Base-by-base conservation (phyloP, 345 rosid species). In the Arabidopsis suecica region DNA sequence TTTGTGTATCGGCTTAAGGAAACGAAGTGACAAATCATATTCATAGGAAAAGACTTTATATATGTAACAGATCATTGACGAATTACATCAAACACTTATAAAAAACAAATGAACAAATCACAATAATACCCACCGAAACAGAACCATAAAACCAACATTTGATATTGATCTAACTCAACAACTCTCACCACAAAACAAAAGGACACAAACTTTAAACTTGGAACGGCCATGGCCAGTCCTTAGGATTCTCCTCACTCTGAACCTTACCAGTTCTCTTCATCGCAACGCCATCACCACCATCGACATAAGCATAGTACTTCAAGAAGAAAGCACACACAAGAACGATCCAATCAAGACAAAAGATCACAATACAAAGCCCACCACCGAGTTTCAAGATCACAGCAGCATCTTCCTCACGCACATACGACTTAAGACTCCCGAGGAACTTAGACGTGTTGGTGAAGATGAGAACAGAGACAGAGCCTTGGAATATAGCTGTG, bases 201-300 rank as follows among this genome's bases (percentile, higher is more conserved):
- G 20, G 4, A 48, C 38, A 54, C 33, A 3, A 33, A 7, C 2
- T 44, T 84, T 78, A 91, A 56, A 91, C 90, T 83, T 91, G 98
- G 77, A 91, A 85, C 34, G 95, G 96, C 93, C 93, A 88, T 55
- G 97, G 96, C 98, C 98, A 93, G 70, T 88, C 91, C 80, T 87
- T 86, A 83, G 83, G 75, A 58, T 84, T 86, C 80, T 89, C 97
- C 12, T 88, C 91, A n/a, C 88, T 87, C 75, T 86, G 85, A 50
- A 91, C 96, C 72, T 87, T 88, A 16, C 88, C 87, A 34, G 74
- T 83, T 28, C 86, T 85, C 84, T 66, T 88, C 78, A 75, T 51
- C 4, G 69, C 78, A 60, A 66, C 63, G 4, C 61, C 53, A 51
- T 40, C 84, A 54, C 79, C 87, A 11, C 86, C 88, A 34, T 89